These are phyloP conservation scores for Didymella pinodella DNA, from an alignment of 2,329 filamentous ascomycete genomes.

Conservation along the genomic window DNA sequence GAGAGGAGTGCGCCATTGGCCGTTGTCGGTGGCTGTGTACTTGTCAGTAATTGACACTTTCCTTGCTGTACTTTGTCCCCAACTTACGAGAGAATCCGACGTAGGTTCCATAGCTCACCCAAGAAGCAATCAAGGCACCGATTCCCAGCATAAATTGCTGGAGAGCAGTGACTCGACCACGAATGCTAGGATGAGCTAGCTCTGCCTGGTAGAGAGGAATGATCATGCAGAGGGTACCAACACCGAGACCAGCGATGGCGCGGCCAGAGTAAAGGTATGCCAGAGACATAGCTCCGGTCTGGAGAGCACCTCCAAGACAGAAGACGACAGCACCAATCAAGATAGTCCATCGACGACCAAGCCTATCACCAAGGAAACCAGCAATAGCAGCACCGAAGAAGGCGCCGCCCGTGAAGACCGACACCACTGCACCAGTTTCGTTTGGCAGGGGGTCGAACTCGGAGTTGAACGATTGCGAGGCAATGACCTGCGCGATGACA, in stretches of 20 bases:
- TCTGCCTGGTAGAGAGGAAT: constrained; percentile 80
- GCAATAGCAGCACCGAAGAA: constrained; percentile 73
- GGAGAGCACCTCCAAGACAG: constrained; percentile 73
- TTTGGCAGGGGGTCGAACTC: constrained; percentile 52
- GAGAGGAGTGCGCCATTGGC: constrained; percentile 69
- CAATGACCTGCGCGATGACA: constrained; percentile 66
- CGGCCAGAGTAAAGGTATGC: constrained; percentile 74
- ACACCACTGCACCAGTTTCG: constrained; percentile 73
- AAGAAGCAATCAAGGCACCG: constrained; percentile 74
- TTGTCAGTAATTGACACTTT: constrained; percentile 21
- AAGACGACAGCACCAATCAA: constrained; percentile 75
- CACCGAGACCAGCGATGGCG: constrained; percentile 71
- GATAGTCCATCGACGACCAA: constrained; percentile 77
- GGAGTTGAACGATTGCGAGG: constrained; percentile 52
- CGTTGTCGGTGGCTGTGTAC: constrained; percentile 56
- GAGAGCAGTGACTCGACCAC: constrained; percentile 75
- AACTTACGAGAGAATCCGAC: constrained; percentile 15
- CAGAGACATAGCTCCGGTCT: constrained; percentile 70
- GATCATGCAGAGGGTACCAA: constrained; percentile 70
- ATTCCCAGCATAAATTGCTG: constrained; percentile 87
- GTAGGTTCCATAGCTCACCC: constrained; percentile 73
- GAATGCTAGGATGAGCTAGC: constrained; percentile 78
- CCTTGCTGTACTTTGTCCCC: too few species aligned
- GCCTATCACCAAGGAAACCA: constrained; percentile 67
- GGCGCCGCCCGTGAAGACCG: constrained; percentile 78